phyloP scores from a whole-genome alignment of 2,329 filamentous ascomycete genomes.

The Cytospora piceicola region DNA sequence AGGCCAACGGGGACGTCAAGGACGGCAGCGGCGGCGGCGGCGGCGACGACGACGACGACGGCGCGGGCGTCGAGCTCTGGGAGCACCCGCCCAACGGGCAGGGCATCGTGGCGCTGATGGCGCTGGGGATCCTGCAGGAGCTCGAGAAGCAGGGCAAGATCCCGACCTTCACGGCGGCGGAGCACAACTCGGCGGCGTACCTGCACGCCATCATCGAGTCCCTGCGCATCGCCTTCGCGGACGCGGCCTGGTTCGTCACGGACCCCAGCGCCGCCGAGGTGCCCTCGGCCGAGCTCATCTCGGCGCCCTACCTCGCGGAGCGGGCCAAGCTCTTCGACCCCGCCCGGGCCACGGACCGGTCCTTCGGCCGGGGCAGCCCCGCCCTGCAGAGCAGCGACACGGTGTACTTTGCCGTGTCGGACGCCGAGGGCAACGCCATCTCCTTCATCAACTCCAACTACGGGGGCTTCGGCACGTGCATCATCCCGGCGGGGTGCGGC shows the following conservation, averaged over 20 bases:
- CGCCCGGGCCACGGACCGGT: conserved; percentile 66
- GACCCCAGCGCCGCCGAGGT: conserved; percentile 76
- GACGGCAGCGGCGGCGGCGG: conserved; percentile 34
- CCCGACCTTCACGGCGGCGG: conserved; percentile 66
- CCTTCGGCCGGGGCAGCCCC: conserved; percentile 72
- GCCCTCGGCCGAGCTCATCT: conserved; percentile 71
- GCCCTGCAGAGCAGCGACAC: conserved; percentile 88
- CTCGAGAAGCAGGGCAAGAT: conserved; percentile 78
- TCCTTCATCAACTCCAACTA: conserved; percentile 98
- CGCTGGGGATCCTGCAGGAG: conserved; percentile 86
- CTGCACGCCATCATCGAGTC: conserved; percentile 88
- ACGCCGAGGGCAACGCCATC: conserved; percentile 82
- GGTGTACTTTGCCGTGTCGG: conserved; percentile 88
- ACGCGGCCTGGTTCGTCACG: conserved; percentile 87
- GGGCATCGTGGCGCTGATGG: conserved; percentile 93
- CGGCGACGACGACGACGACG: conserved; percentile 30
- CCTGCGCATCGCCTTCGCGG: conserved; percentile 86
- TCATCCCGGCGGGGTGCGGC: conserved; percentile 83
- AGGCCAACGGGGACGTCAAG: conserved; percentile 45
- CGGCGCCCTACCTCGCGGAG: conserved; percentile 72
- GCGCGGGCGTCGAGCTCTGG: conserved; percentile 78
- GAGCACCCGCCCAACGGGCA: conserved; percentile 97
- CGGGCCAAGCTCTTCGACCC: conserved; percentile 64
- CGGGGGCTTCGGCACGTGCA: conserved; percentile 82
- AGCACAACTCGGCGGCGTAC: conserved; percentile 82